Base-by-base conservation (phyloP, 805 yeast species). In the Yamadazyma scolyti region DNA sequence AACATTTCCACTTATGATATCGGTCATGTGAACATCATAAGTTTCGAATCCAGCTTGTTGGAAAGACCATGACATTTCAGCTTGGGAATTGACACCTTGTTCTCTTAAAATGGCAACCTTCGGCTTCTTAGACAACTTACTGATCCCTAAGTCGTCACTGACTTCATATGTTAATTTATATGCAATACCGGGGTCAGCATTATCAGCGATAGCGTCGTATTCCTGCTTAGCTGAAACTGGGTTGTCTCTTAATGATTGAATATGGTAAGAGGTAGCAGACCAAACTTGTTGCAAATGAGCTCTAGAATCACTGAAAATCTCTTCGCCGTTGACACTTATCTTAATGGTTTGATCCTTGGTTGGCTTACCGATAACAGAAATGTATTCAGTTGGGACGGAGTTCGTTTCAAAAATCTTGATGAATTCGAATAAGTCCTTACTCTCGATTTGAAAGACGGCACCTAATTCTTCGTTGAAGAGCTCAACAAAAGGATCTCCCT, bases 1-100 rank as follows among this genome's bases (percentile, higher is more conserved):
- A 20, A 82, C 82, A 47, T 68, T 72, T 25, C 95, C 95, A 22
- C 72, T 63, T 40, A 89, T 63, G 37, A 93, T 74, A 56, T 93
- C 98, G 13, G 94, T 77, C 98, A 93, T 93, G 52, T 94, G 97
- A 23, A 93, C 95, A 60, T 93, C 98, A 37, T 85, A 77, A n/a
- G 89, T 72, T 13, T 79, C 87, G 58, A 93, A 93, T 0, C 98
- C 98, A 20, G 97, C 96, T 57, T 81, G 87, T 55, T 81, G 81
- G 73, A 93, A 88, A 43, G 90, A 76, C 86, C 94, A 89, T 2
- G 97, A 97, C 97, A 93, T 89, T 66, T 93, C 98, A 71, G 83
- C 85, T 56, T 90, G 96, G 20, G 97, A 95, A 58, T 93, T 93
- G 34, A 93, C 96, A 65, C 98, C 98, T 65, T 93, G 98, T 58